These are phyloP conservation scores for Botrytis fabae DNA, from an alignment of 2,329 filamentous ascomycete genomes.

Conservation along the genomic window DNA sequence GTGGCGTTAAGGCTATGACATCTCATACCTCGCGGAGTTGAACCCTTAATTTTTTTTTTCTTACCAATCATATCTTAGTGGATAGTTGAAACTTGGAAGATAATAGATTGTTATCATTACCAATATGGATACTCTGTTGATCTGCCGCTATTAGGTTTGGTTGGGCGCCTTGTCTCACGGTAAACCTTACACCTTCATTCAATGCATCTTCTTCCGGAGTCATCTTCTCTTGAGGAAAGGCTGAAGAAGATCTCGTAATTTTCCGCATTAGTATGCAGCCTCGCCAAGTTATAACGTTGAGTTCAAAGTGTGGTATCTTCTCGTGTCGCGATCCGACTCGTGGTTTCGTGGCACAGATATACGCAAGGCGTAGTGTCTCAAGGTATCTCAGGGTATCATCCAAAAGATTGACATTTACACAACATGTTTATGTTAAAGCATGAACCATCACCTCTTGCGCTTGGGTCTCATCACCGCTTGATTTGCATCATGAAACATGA, in stretches of 20 bases:
- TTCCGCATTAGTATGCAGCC: conserved; percentile 5
- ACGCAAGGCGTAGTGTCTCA: conserved; percentile 3
- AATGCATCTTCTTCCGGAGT: background rate
- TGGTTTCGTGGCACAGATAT: background rate
- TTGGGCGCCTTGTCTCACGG: conserved; percentile 1
- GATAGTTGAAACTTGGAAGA: background rate
- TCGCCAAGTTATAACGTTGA: conserved; percentile 12
- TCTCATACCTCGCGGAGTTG: background rate
- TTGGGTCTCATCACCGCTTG: background rate
- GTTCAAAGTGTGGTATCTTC: background rate
- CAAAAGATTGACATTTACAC: background rate
- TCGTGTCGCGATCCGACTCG: conserved; percentile 6
- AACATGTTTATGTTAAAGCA: background rate
- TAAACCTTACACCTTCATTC: background rate
- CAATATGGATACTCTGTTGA: conserved; percentile 13
- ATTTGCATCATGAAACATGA: background rate
- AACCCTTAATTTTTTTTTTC: background rate
- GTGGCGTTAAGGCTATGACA: background rate
- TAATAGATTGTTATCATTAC: background rate
- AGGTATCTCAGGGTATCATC: conserved; percentile 3
- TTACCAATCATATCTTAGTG: background rate
- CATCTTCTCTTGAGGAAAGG: background rate
- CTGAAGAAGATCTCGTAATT: conserved; percentile 16
- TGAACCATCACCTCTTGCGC: background rate
- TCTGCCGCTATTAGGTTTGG: background rate